Evolutionary conservation across 208 protist species (phyloP), one percentile per base, ranked within the genome.

Genomic region (Trypanosoma melophagium): DNA sequence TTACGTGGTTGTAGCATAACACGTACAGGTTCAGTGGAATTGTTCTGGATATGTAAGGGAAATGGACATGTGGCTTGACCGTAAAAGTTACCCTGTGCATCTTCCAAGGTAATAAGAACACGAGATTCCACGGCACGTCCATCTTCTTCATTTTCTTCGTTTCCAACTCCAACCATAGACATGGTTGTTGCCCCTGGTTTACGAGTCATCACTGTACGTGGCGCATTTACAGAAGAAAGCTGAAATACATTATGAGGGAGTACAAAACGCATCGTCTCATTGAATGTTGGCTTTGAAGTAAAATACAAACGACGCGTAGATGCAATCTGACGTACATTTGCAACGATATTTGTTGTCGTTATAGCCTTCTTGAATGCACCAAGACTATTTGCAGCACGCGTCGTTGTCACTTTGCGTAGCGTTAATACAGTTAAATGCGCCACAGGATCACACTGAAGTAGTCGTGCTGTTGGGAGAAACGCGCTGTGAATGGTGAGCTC

Each of bases 1-100:
- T 92, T 82, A 52, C 90, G 90, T 3, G 90, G 87, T 42, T 85
- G 79, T 58, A 96, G 64, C 86, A 93, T 89, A 52, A 93, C 69
- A 25, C 86, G 78, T n/a, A 88, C 81, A 1, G 84, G 84, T n/a
- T 31, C 54, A 4, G 61, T 35, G 49, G 51, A 60, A 13, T n/a
- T 38, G 53, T 80, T 91, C 14, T 77, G 53, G 45, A 81, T 83
- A 71, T 93, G 81, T 2, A 81, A 81, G 0, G 80, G 81, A 79
- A 96, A 96, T 28, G 85, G 87, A 53, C 79, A 87, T 51, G 80
- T 84, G 22, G 87, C 90, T 58, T 91, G 73, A 7, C 90, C 90
- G 54, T 79, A 89, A 17, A 74, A 78, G 2, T 71, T 19, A 2
- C 62, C 64, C 0, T 60, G 56, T 22, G 62, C 75, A 14, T 87